Conservation (phyloP, 73 alveolate genomes). For the Blepharisma japonicum region DNA sequence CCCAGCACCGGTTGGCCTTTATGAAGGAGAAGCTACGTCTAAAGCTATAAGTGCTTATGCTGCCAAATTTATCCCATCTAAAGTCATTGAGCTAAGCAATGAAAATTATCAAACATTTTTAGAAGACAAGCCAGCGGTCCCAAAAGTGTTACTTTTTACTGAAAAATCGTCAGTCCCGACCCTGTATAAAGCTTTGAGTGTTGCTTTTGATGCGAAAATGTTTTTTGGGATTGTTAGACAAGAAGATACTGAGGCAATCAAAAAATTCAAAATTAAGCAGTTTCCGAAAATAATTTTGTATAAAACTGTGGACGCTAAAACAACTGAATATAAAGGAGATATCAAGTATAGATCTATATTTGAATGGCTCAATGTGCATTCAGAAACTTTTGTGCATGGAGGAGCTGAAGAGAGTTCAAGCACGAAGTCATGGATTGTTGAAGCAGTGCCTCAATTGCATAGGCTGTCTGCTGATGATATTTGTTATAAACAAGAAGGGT, state of each 20-base stretch:
- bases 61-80: conserved; percentile 71
- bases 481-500: conserved; percentile 71
- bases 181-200: conserved; percentile 83
- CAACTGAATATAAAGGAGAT: conserved; percentile 82
- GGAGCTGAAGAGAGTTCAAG: conserved; percentile 86
- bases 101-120: conserved; percentile 87
- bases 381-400: conserved; percentile 93
- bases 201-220: conserved; percentile 81
- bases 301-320: conserved; percentile 78
- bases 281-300: conserved; percentile 82
- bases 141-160: conserved; percentile 91
- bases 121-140: conserved; percentile 81
- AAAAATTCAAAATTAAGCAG: conserved; percentile 82
- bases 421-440: conserved; percentile 91
- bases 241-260: conserved; percentile 70
- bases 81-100: conserved; percentile 78
- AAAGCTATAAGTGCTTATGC: conserved; percentile 34
- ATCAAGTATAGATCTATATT: conserved; percentile 68
- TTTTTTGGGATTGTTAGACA: conserved; percentile 90
- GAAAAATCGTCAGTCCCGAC: conserved; percentile 92
- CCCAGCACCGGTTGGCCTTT: conserved; percentile 91
- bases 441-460: conserved; percentile 80
- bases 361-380: conserved; percentile 89
- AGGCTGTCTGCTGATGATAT: conserved; percentile 84
- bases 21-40: conserved; percentile 62